Evolutionary conservation across 1,284 basidiomycete genomes (phyloP), one percentile per base, ranked within the genome.

Genomic region (Austroboletus niveus): DNA sequence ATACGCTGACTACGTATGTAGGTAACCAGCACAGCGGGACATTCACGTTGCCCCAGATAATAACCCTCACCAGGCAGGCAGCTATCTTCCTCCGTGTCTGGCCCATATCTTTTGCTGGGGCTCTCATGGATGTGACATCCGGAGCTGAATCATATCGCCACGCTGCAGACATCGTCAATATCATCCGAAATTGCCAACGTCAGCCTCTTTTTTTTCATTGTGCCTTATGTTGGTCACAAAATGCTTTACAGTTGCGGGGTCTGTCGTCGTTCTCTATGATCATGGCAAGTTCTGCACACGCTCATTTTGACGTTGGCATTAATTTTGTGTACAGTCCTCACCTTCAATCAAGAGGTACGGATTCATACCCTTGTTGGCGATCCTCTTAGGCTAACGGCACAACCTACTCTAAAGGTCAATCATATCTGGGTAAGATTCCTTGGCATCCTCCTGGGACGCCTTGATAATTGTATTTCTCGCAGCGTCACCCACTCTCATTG

Each of bases 381-480:
- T 5, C 5, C 1, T 2, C 32, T 5, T 31, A 4, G 11, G n/a
- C 44, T 52, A n/a, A 53, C 15, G 10, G 6, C 7, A 8, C 17
- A 6, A 41, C 32, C 7, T 6, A 45, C 22, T 3, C 2, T 34
- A 9, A n/a, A 64, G 61, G 32, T 54, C 4, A 30, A 62, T n/a
- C 10, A 52, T 29, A 2, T 62, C 17, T 64, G 61, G 60, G 61
- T 52, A 45, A 51, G 57, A 12, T n/a, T n/a, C 2, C 6, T 24
- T 41, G 5, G 11, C 24, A 7, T 31, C 24, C 20, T n/a, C 17
- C 12, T 44, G 2, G 22, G 27, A 27, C 1, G 14, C 9, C 36
- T 12, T 10, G 11, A 4, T 11, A 27, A 45, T 15, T 4, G 41
- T 0, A 5, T 22, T 43, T 22, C 8, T 45, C 17, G 15, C 29